Evolutionary conservation across 192 early-diverging fungal genomes (phyloP).

Genomic region (Coemansia sp.): DNA sequence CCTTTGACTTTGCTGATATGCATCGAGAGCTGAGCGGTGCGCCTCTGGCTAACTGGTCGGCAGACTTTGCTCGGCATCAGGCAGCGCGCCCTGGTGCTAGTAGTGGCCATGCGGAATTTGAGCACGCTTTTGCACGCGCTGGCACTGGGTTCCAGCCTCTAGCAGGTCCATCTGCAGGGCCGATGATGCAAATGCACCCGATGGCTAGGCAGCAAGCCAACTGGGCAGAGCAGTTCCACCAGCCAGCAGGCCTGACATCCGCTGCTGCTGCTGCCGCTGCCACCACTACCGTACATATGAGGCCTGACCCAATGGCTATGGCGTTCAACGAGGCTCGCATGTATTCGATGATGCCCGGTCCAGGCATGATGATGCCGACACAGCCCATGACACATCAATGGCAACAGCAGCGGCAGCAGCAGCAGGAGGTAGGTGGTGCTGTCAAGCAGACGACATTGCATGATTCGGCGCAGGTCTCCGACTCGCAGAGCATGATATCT

Average conservation of each 20-base stretch:
- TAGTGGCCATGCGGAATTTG: slow-evolving; percentile 40
- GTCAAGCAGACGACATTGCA: slow-evolving; percentile 36
- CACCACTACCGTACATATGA: slow-evolving; percentile 10
- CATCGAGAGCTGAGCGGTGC: slow-evolving; percentile 61
- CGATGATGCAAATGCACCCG: slow-evolving; percentile 43
- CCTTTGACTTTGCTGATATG: slow-evolving; percentile 73
- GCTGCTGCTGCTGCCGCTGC: slow-evolving; percentile 9
- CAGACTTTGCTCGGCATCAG: slow-evolving; percentile 69
- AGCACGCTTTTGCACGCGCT: slow-evolving; percentile 40
- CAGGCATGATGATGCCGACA: slow-evolving; percentile 29
- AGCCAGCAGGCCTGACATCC: slow-evolving; percentile 23
- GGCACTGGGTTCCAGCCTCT: slow-evolving; percentile 8
- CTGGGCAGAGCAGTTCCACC: slow-evolving; percentile 58
- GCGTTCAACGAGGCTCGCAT: slow-evolving; percentile 69
- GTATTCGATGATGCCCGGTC: slow-evolving; percentile 45
- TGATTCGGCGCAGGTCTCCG: slow-evolving; percentile 1
- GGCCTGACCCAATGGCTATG: slow-evolving; percentile 44
- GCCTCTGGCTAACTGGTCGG: slow-evolving; percentile 62
- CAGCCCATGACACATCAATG: slow-evolving; percentile 17
- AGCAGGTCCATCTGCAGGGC: slow-evolving; percentile 3
- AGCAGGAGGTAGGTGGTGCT: slow-evolving; percentile 40
- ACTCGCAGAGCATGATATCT: slow-evolving; percentile 19
- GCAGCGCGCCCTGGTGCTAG: slow-evolving; percentile 9
- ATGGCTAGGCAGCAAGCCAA: slow-evolving; percentile 20
- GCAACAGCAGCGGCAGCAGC: slow-evolving; percentile 31